Base-by-base conservation (phyloP, 1,139 yeast species). In the Tardiomyces digboiensis region DNA sequence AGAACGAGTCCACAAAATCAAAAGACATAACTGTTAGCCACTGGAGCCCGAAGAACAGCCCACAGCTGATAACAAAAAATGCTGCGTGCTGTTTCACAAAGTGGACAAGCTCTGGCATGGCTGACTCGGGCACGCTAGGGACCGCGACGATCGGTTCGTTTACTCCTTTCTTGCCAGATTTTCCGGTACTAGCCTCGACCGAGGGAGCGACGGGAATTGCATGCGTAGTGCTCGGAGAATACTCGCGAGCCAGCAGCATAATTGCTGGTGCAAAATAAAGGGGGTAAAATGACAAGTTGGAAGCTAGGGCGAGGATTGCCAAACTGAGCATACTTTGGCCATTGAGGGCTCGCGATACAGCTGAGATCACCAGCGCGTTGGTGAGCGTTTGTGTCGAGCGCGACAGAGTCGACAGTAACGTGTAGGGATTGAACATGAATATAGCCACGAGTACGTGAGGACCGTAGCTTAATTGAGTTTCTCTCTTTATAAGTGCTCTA, bases 401-500 rank as follows among this genome's bases (percentile, higher is more conserved):
- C 7, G 94, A 74, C 42, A 84, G 68, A 42, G 80, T 75, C 12
- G 89, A 74, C 46, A 87, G 62, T 1, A 89, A 63, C 12, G 80
- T 66, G 56, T 89, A 69, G 2, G 99, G 99, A 58, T 88, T 91
- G 60, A 87, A 74, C 41, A 84, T 70, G 59, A 83, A 89, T 47
- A 83, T 72, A 16, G 80, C 65, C 0, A 74, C 64, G 21, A 71
- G 58, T 19, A 58, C 46, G 38, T 48, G 44, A 7, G 63, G 59
- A 5, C 44, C 12, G 39, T 33, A 18, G 48, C 42, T 26, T 45
- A 49, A 38, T 26, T 26, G 33, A 5, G 5, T 4, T 42, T 53
- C 36, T 39, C 46, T 40, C 13, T 44, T 41, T 70, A 72, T 70
- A 14, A 52, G 51, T 66, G 46, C 72, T 54, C 38, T 52, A 51